Evolutionary conservation across 1,284 basidiomycete genomes (phyloP).

Genomic region (Puccinia novopanici): DNA sequence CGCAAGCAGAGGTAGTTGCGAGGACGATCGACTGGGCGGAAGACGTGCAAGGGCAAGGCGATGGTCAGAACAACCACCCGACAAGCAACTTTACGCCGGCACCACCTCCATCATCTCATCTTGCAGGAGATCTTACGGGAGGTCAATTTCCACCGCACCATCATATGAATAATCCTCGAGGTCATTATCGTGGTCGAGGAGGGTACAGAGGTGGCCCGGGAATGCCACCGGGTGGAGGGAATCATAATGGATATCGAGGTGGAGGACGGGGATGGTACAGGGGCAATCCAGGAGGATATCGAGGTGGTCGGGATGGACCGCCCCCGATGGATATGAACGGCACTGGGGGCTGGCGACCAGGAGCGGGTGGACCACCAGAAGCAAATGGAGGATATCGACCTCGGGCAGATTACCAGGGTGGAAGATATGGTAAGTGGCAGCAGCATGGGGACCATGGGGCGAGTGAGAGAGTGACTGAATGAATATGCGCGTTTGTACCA

Average conservation of each 20-base stretch:
- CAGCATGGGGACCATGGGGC: background rate
- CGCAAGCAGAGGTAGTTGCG: conserved; percentile 39
- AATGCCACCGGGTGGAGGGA: conserved; percentile 25
- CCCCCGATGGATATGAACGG: conserved; percentile 35
- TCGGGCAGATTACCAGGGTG: conserved; percentile 34
- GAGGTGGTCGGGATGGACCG: conserved; percentile 36
- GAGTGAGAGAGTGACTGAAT: background rate
- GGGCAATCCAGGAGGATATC: conserved; percentile 34
- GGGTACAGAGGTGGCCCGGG: conserved; percentile 44
- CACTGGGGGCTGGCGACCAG: conserved; percentile 38
- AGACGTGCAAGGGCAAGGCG: conserved; percentile 40
- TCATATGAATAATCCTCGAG: conserved; percentile 28
- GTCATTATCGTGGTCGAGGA: conserved; percentile 40
- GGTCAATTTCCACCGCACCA: conserved; percentile 28
- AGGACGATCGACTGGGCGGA: conserved; percentile 50
- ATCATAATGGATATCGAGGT: conserved; percentile 28
- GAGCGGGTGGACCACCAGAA: conserved; percentile 31
- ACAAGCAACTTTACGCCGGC: conserved; percentile 5
- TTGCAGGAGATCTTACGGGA: conserved; percentile 2
- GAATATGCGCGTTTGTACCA: background rate
- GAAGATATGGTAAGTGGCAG: conserved; percentile 35
- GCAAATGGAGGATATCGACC: conserved; percentile 36
- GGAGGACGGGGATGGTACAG: conserved; percentile 44
- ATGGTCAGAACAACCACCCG: background rate
- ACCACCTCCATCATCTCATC: conserved; percentile 15